Base-by-base conservation (phyloP, 306 rosid species). In the Cucurbita maxima region DNA sequence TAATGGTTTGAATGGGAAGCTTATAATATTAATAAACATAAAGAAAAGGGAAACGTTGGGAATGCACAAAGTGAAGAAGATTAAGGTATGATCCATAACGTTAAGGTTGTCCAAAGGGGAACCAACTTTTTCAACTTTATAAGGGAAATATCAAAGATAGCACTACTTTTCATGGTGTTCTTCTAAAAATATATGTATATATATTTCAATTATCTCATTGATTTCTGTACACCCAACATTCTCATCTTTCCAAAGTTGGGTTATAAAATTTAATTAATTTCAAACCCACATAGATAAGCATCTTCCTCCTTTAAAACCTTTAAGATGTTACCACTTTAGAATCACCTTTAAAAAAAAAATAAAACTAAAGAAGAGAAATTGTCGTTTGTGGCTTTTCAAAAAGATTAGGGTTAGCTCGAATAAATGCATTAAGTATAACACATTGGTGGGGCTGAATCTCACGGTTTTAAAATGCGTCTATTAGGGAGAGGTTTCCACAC, bases 101-200 rank as follows among this genome's bases (percentile, higher is more conserved):
- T 82, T 86, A 81, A 86, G 84, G 77, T 82, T 74, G 90, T 86
- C 84, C 87, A 88, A 93, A 93, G 90, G 77, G 81, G 93, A 83
- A 79, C 76, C 86, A 86, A 87, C 88, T 83, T 87, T 86, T 84
- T 58, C 61, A 76, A 78, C 83, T 88, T 77, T 72, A 83, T 84
- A 90, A 88, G 75, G 55, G 79, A 81, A 85, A 86, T 81, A 89
- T 83, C 82, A 83, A 88, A 87, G 89, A 86, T 82, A 80, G 92
- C 97, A 83, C 98, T 81, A 83, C 97, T 93, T 93, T 93, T 88
- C 72, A 90, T 88, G 94, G 80, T 72, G 77, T 87, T 79, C 15
- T 84, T 87, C 75, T 74, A 82, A 84, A 93, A 90, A 87, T 96
- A n/a, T n/a, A n/a, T n/a, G n/a, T n/a, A n/a, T n/a, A n/a, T n/a